Conservation (phyloP, 768 basidiomycete species). For the Macrolepiota fuliginosa region DNA sequence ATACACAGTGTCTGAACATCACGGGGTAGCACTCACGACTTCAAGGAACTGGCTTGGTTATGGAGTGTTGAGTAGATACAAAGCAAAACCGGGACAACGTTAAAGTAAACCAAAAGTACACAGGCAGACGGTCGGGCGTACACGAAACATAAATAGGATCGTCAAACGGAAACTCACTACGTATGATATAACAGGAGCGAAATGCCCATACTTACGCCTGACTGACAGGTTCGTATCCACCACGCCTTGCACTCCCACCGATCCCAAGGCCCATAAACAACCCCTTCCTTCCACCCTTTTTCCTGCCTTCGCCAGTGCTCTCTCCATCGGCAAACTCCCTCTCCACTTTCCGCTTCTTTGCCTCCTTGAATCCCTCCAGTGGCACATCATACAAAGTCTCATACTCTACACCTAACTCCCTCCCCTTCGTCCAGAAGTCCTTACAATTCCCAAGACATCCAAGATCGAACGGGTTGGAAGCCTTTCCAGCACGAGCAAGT, state of each 20-base stretch:
- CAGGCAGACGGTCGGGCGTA: neutral
- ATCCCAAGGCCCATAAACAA: slow-evolving; percentile 57
- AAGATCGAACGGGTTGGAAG: slow-evolving; percentile 89
- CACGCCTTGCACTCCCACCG: slow-evolving; percentile 44
- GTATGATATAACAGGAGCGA: neutral
- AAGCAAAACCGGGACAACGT: neutral
- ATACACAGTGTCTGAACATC: too few relatives aligned
- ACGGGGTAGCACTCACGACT: too few relatives aligned
- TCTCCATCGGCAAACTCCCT: slow-evolving; percentile 60
- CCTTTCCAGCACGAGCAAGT: slow-evolving; percentile 70
- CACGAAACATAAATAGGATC: neutral
- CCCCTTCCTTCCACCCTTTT: slow-evolving; percentile 40
- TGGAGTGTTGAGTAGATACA: neutral
- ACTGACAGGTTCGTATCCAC: slow-evolving; percentile 66
- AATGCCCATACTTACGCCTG: slow-evolving; percentile 37
- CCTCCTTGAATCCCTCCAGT: slow-evolving; percentile 77
- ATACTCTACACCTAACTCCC: slow-evolving; percentile 88
- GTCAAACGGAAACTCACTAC: neutral
- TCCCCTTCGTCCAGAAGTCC: slow-evolving; percentile 92
- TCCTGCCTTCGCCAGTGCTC: slow-evolving; percentile 38
- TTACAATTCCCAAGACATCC: slow-evolving; percentile 77
- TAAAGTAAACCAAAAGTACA: neutral
- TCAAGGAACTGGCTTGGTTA: too few relatives aligned
- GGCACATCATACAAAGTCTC: slow-evolving; percentile 89
- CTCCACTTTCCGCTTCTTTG: slow-evolving; percentile 52